Evolutionary conservation across 2,329 filamentous ascomycete genomes (phyloP).

Genomic region (Grosmannia clavigera): DNA sequence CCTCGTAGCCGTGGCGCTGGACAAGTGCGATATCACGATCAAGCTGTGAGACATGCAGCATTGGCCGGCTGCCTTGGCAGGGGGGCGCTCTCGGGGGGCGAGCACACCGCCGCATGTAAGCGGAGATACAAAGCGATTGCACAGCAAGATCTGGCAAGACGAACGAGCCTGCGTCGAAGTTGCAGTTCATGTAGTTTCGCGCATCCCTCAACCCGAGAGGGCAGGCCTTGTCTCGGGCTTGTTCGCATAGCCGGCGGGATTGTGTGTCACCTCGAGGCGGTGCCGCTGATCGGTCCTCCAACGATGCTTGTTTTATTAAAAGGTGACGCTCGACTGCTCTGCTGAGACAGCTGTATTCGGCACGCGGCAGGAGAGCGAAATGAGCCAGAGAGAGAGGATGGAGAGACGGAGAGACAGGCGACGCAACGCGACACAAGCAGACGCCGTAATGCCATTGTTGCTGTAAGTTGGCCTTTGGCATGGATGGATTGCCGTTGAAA

Average conservation of each 20-base stretch:
- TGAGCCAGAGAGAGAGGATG: background rate
- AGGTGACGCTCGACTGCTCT: background rate
- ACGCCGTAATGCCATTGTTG: background rate
- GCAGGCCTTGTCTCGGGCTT: background rate
- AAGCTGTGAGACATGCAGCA: constrained; percentile 40
- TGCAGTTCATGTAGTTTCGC: background rate
- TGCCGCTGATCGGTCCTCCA: background rate
- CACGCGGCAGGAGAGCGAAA: background rate
- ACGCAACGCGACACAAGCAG: background rate
- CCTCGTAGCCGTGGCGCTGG: constrained; percentile 52
- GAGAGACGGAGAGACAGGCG: background rate
- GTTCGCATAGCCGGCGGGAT: background rate
- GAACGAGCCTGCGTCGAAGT: background rate
- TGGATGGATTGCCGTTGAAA: background rate
- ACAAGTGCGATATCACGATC: constrained; percentile 54
- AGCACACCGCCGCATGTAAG: background rate
- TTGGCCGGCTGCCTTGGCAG: background rate
- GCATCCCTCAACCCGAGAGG: background rate
- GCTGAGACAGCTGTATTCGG: background rate
- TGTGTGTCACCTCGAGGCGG: background rate
- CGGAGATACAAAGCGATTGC: background rate
- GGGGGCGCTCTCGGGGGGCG: too few species aligned
- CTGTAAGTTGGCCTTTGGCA: background rate
- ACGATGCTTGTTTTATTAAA: background rate
- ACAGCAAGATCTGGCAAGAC: background rate